These are phyloP conservation scores for Trebouxia gelatinosa DNA, from an alignment of 163 green algal genomes.

Conservation along the genomic window DNA sequence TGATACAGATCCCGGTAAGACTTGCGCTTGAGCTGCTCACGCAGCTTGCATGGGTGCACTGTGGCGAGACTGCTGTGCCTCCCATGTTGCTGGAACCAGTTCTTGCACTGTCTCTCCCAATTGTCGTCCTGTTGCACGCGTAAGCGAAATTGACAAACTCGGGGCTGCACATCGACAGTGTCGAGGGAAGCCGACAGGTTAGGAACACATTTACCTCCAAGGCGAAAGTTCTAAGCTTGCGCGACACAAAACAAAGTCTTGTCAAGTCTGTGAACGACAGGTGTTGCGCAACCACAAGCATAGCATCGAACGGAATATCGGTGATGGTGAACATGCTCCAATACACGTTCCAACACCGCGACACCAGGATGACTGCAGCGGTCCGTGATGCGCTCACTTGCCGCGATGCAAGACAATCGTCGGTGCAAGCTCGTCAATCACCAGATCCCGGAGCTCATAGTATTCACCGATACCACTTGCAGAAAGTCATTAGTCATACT, in stretches of 20 bases:
- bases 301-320: too few relatives aligned
- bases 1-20: neutral
- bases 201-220: neutral
- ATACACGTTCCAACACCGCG: too few relatives aligned
- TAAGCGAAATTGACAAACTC: neutral
- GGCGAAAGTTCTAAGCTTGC: neutral
- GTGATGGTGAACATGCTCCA: too few relatives aligned
- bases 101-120: neutral
- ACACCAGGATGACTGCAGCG: too few relatives aligned
- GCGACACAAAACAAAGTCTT: neutral
- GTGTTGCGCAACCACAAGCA: too few relatives aligned
- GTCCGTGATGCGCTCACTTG: too few relatives aligned
- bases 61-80: neutral
- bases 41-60: neutral
- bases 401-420: too few relatives aligned
- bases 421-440: too few relatives aligned
- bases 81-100: constrained; percentile 3
- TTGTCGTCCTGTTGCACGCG: neutral
- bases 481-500: too few relatives aligned
- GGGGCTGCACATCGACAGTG: neutral
- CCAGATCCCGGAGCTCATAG: too few relatives aligned
- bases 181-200: neutral
- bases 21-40: neutral
- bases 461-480: too few relatives aligned
- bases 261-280: neutral